Base-by-base conservation (phyloP, 2,329 filamentous ascomycete species). In the Epichloe bromicola region DNA sequence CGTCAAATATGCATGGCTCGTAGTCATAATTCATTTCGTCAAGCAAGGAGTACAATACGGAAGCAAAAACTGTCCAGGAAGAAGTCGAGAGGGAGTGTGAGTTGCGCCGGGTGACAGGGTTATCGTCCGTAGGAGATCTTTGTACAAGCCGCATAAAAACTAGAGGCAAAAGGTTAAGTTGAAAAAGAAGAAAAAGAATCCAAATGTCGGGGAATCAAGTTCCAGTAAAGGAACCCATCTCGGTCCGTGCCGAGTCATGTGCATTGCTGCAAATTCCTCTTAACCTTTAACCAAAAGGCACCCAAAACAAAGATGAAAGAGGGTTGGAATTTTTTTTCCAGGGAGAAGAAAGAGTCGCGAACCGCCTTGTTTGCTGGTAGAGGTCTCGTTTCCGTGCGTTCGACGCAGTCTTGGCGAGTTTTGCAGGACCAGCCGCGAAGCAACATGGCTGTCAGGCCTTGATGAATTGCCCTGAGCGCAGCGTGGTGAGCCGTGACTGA, bases 261-360 rank as follows among this genome's bases (percentile, higher is more conserved):
- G 78, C 78, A 81, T 81, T 78, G 78, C 78, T 81, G 78, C 78
- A 71, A 10, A 63, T 74, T 76, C 71, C 70, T 79, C 74, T 78
- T 78, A 23, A 67, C 73, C 70, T 74, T 67, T 63, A 61, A 64
- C 57, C 62, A 59, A 59, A 56, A 23, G 54, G 48, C 49, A 49
- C 56, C 55, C 55, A 50, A 41, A 58, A 58, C 61, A 51, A 58
- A 58, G 58, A 60, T 54, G 58, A 52, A 57, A 65, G 61, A 63
- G 60, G 54, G 8, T 23, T 52, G 53, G 2, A 58, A 61, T 19
- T 20, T 3, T 20, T 20, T 7, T 59, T 54, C 52, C 54, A 55
- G 49, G 55, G 54, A 61, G 61, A 61, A 61, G 57, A 56, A 52
- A 50, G 48, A 57, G 54, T 64, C 61, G 67, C 68, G 69, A 68